Evolutionary conservation across 176 grass and related monocot species (phyloP), one percentile per base, ranked within the genome.

Genomic region (Metroxylon sagu): DNA sequence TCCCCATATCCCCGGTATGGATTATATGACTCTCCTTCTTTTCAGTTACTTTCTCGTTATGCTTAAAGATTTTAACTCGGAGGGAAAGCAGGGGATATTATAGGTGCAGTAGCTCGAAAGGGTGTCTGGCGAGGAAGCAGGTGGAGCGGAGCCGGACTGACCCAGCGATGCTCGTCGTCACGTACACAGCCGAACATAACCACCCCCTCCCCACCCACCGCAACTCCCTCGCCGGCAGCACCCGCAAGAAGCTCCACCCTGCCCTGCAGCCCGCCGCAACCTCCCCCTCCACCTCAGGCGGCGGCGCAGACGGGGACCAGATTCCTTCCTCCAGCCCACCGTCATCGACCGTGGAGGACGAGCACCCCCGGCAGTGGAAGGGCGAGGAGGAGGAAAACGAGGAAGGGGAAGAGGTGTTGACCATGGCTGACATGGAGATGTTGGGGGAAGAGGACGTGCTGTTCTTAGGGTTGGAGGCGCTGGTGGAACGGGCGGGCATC

Each of bases 41-140:
- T 43, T 43, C 35, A 12, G 5, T 43, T 6, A 12, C 8, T 12
- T 43, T 43, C 10, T 14, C 35, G 14, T 43, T 3, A 14, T 12
- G 2, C 35, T 43, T 43, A 43, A 43, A 43, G 35, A 43, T 43
- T 43, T 10, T 43, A 43, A 43, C 35, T 43, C 10, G 35, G 35
- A 43, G 35, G 35, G 10, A 43, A 10, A 58, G 28, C 80, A 96
- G 92, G 71, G 92, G 87, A 3, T 96, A 96, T 71, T 90, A 90
- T 65, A 87, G 85, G 74, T 96, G 92, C 61, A 90, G 92, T 76
- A 96, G 92, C 80, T 87, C 89, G 64, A 96, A 90, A 55, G 83
- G 74, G 25, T 96, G 92, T 78, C 76, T 90, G 62, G 92, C 92
- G 10, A 67, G 92, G 75, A 96, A 88, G 78, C 81, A 87, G 79